Percentiles rank a stretch among this genome's conserved stretches.
phyloP scores from a whole-genome alignment of 2,329 filamentous ascomycete species.

The Rhynchosporium graminicola region DNA sequence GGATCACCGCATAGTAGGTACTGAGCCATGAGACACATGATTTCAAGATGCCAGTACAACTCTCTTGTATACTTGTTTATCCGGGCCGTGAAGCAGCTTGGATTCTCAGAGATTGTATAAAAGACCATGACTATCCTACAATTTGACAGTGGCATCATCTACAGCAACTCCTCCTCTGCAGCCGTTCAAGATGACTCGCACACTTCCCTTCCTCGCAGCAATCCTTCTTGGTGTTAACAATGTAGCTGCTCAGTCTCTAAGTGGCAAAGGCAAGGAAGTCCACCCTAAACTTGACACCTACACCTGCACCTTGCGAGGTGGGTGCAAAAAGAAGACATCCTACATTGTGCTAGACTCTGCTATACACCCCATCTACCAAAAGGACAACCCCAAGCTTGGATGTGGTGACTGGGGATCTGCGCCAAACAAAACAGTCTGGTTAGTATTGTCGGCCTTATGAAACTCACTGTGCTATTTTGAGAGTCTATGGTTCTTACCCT shows the following conservation, averaged over 20 bases:
- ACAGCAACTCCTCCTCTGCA: background rate
- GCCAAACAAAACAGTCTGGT: slow-evolving; percentile 48
- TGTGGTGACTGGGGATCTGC: slow-evolving; percentile 24
- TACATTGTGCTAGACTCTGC: slow-evolving; percentile 53
- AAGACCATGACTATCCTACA: background rate
- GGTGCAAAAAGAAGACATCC: slow-evolving; percentile 50
- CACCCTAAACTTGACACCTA: slow-evolving; percentile 55
- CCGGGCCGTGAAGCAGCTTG: slow-evolving; percentile 4
- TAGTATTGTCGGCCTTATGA: no score
- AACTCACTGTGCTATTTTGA: no score
- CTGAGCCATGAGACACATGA: slow-evolving; percentile 3
- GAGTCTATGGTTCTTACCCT: no score
- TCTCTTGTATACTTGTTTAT: background rate
- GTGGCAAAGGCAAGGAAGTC: slow-evolving; percentile 46
- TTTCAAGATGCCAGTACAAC: background rate
- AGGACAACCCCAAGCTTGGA: slow-evolving; percentile 39
- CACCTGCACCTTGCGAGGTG: slow-evolving; percentile 51
- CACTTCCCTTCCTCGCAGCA: background rate
- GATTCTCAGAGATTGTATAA: background rate
- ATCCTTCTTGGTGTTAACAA: slow-evolving; percentile 20
- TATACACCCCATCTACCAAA: slow-evolving; percentile 49
- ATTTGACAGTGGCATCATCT: background rate
- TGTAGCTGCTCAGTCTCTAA: slow-evolving; percentile 43
- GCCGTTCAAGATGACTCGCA: slow-evolving; percentile 11
- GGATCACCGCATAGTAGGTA: background rate